A percentile compares a stretch with the other conserved stretches of the same genome.
Conservation (phyloP, 2,329 filamentous ascomycete genomes). For the Apiospora aurea region DNA sequence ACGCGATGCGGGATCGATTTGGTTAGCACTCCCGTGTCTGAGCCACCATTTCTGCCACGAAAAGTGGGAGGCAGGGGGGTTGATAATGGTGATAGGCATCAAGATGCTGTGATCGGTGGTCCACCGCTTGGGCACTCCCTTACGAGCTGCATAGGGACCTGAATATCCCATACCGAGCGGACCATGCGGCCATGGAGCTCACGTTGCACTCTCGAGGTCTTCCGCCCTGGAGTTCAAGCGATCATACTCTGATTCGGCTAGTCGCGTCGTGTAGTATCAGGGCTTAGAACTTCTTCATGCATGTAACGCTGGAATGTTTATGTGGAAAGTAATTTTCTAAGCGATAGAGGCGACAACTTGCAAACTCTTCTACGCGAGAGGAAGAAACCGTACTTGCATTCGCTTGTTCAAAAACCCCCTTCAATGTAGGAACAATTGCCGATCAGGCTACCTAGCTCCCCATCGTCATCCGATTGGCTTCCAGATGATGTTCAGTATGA, state of each 20-base stretch:
- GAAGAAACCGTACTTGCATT: background rate
- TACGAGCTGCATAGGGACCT: background rate
- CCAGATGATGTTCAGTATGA: no score
- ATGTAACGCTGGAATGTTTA: background rate
- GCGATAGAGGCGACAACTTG: background rate
- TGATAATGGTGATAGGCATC: background rate
- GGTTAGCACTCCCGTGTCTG: background rate
- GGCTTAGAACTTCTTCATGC: background rate
- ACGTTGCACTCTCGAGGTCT: background rate
- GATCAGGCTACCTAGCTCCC: no score
- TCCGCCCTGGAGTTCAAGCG: background rate
- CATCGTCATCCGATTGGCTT: no score
- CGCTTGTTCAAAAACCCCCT: no score
- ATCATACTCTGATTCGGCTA: background rate
- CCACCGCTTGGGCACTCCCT: background rate
- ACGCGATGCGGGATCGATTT: background rate
- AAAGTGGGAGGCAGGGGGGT: background rate
- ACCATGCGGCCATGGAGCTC: background rate
- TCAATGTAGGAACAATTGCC: no score
- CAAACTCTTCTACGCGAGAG: background rate
- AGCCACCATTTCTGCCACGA: background rate
- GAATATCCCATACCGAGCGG: background rate
- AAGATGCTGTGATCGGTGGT: no score
- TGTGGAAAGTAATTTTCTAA: background rate
- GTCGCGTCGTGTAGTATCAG: background rate